phyloP scores from a whole-genome alignment of 1,139 yeast genomes.

The Scheffersomyces quercinus region DNA sequence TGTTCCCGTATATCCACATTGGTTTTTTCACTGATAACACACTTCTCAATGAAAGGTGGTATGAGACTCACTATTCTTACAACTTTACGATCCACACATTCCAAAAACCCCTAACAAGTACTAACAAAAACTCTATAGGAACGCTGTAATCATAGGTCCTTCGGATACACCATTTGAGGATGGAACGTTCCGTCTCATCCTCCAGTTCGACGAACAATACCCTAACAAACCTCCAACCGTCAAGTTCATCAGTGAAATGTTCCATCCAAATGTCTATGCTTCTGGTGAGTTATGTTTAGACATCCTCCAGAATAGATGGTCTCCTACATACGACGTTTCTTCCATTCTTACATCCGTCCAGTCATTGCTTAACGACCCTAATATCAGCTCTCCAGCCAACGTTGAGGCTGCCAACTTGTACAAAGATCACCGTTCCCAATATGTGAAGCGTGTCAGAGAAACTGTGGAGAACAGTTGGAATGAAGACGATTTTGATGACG shows the following conservation, averaged over 20 bases:
- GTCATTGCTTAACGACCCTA: constrained; percentile 90
- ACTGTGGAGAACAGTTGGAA: constrained; percentile 91
- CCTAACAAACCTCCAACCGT: constrained; percentile 97
- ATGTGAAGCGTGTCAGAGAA: constrained; percentile 85
- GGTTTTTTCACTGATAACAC: too few relatives aligned
- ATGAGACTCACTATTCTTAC: too few relatives aligned
- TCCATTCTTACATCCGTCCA: constrained; percentile 89
- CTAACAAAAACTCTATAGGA: constrained; percentile 38
- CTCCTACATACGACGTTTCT: constrained; percentile 98
- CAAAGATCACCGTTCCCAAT: constrained; percentile 92
- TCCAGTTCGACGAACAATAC: constrained; percentile 94
- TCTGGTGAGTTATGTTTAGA: constrained; percentile 95
- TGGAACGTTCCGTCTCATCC: constrained; percentile 85
- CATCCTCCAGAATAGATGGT: constrained; percentile 95
- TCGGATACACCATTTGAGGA: constrained; percentile 98
- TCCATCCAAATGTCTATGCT: constrained; percentile 97
- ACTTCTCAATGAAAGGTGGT: too few relatives aligned
- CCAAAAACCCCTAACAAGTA: too few relatives aligned
- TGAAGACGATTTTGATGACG: constrained; percentile 61
- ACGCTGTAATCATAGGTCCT: constrained; percentile 97
- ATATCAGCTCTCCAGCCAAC: constrained; percentile 95
- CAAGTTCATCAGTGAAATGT: constrained; percentile 89
- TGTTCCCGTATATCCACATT: too few relatives aligned
- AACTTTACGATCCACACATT: too few relatives aligned
- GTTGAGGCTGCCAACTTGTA: constrained; percentile 96